Conservation (phyloP, 2,329 filamentous ascomycete species). For the Colletotrichum chlorophyti region DNA sequence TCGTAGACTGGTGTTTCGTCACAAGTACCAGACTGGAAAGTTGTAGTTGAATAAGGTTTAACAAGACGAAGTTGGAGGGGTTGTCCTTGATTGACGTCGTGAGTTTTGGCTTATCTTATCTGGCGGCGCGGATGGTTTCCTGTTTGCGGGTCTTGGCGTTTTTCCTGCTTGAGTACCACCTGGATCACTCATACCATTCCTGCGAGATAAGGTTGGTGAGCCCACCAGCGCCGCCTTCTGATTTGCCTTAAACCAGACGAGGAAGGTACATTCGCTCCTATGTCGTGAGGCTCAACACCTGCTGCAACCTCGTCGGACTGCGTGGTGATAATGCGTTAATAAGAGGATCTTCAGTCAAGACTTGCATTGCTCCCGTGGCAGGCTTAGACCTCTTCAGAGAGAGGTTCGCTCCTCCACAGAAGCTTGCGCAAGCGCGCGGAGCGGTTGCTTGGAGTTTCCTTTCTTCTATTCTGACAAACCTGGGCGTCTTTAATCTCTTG, state of each 20-base stretch:
- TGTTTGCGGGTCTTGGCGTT: conserved; percentile 22
- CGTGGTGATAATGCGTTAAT: no score
- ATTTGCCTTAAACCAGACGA: neutral
- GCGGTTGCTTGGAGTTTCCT: no score
- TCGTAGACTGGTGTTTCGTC: neutral
- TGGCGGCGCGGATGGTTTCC: conserved; percentile 12
- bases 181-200: conserved; percentile 5
- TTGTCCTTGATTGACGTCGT: conserved; percentile 24
- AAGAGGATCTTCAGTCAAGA: no score
- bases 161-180: neutral
- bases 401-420: no score
- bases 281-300: conserved; percentile 18
- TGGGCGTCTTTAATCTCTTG: no score
- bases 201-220: conserved; percentile 25
- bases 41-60: neutral
- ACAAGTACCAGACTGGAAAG: neutral
- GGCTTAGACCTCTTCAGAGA: no score
- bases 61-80: conserved; percentile 3
- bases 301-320: conserved; percentile 16
- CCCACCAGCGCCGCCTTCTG: neutral
- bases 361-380: no score
- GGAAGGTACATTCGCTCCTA: neutral
- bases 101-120: conserved; percentile 27
- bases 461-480: no score
- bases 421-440: no score